These are phyloP conservation scores for Fragaria vesca DNA, from an alignment of 306 rosid species.

Conservation along the genomic window DNA sequence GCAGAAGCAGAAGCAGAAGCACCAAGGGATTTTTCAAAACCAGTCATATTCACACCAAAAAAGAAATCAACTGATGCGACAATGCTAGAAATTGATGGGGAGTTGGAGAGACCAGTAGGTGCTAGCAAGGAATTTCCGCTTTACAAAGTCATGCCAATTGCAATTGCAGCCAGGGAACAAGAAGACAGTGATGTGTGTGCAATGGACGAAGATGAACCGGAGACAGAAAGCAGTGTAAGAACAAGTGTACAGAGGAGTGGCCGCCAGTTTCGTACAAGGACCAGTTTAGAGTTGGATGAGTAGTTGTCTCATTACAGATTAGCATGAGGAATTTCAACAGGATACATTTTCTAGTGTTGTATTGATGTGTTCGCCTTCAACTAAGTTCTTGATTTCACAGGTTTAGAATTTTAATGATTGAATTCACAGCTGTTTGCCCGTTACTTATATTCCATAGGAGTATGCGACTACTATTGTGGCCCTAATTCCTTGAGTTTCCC, in stretches of 20 bases:
- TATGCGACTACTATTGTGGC: background rate
- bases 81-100: conserved; percentile 51
- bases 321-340: background rate
- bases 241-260: conserved; percentile 44
- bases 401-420: background rate
- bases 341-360: background rate
- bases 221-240: conserved; percentile 28
- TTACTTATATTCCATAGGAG: background rate
- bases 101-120: conserved; percentile 41
- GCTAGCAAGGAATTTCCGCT: conserved; percentile 35
- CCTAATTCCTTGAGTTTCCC: background rate
- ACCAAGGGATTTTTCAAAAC: conserved; percentile 48
- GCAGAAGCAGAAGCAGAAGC: conserved; percentile 26
- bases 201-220: conserved; percentile 89
- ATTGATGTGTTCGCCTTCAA: background rate
- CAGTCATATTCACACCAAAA: conserved; percentile 72
- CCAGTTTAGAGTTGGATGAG: conserved; percentile 42
- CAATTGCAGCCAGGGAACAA: conserved; percentile 47
- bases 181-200: conserved; percentile 61
- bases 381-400: background rate
- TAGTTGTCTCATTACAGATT: background rate
- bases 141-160: conserved; percentile 34
- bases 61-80: conserved; percentile 61
- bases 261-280: conserved; percentile 69
- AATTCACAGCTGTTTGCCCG: background rate